Evolutionary conservation across 495 filamentous ascomycete species (phyloP).

Genomic region (Hyaloscypha bicolor): DNA sequence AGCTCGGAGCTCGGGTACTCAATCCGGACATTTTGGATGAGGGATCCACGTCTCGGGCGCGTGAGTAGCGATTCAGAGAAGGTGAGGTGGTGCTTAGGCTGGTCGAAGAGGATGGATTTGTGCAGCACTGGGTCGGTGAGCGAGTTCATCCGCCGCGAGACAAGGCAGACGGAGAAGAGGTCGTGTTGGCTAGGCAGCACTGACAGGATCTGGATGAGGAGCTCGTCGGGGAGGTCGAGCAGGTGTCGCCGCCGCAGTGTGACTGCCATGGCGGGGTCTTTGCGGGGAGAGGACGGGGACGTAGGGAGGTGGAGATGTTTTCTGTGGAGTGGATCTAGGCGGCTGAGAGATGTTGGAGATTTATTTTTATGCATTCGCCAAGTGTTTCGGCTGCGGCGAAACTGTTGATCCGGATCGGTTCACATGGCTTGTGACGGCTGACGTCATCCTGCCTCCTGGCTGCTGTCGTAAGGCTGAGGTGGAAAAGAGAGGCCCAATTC

Average conservation of each 20-base stretch:
- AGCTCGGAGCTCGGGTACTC: slow-evolving; percentile 34
- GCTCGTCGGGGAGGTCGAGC: slow-evolving; percentile 28
- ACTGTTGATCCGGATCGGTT: not conserved
- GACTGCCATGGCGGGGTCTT: slow-evolving; percentile 7
- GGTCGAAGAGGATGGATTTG: slow-evolving; percentile 34
- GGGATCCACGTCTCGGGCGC: slow-evolving; percentile 34
- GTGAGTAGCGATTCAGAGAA: slow-evolving; percentile 37
- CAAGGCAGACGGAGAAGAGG: slow-evolving; percentile 34
- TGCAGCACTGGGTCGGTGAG: slow-evolving; percentile 38
- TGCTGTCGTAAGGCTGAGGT: too few relatives aligned
- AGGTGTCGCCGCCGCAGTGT: slow-evolving; percentile 13
- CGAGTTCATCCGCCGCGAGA: slow-evolving; percentile 32
- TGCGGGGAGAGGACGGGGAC: not conserved
- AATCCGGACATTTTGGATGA: slow-evolving; percentile 35
- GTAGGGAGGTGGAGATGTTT: not conserved
- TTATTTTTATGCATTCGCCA: not conserved
- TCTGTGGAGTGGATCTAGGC: not conserved
- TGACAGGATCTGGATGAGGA: slow-evolving; percentile 35
- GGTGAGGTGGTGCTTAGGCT: slow-evolving; percentile 35
- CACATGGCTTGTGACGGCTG: too few relatives aligned
- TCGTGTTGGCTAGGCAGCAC: slow-evolving; percentile 30
- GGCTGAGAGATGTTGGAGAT: not conserved
- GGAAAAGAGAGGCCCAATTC: too few relatives aligned
- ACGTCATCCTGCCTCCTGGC: too few relatives aligned
- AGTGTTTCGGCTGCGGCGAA: not conserved